Evolutionary conservation across 2,329 filamentous ascomycete species (phyloP).

Genomic region (Arachnomyces sp.): DNA sequence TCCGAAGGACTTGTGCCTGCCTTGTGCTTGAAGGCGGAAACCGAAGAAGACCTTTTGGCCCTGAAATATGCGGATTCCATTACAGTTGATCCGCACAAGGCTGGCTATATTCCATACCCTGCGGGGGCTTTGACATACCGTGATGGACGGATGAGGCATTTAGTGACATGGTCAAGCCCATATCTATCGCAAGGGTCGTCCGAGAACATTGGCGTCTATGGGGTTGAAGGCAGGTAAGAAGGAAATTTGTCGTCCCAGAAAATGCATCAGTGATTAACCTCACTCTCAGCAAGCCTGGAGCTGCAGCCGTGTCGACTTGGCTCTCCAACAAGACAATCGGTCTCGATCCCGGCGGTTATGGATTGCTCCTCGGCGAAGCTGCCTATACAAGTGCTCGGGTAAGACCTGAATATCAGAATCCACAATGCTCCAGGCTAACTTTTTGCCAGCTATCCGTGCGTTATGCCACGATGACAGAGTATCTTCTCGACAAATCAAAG

Average conservation of each 20-base stretch:
- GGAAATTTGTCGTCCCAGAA: too few species aligned
- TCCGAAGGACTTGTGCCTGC: slow-evolving; percentile 29
- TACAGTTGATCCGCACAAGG: slow-evolving; percentile 43
- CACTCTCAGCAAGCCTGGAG: slow-evolving; percentile 39
- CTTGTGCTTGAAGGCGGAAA: slow-evolving; percentile 26
- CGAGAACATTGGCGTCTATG: slow-evolving; percentile 36
- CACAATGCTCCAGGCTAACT: neutral
- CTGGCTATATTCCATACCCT: slow-evolving; percentile 41
- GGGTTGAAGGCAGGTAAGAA: slow-evolving; percentile 33
- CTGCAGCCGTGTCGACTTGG: slow-evolving; percentile 38
- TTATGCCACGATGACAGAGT: slow-evolving; percentile 35
- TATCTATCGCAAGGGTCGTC: slow-evolving; percentile 33
- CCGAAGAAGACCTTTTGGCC: slow-evolving; percentile 32
- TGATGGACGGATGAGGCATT: slow-evolving; percentile 35
- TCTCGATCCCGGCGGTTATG: slow-evolving; percentile 34
- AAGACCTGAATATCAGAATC: neutral
- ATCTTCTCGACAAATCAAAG: too few species aligned
- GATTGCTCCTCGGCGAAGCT: slow-evolving; percentile 35
- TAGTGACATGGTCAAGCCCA: slow-evolving; percentile 39
- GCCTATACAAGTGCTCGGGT: slow-evolving; percentile 38
- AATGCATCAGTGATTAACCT: too few species aligned
- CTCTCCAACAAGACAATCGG: slow-evolving; percentile 39
- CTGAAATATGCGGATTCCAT: slow-evolving; percentile 36
- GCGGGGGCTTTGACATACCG: slow-evolving; percentile 37
- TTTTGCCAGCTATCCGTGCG: slow-evolving; percentile 26